Conservation (phyloP, 2,329 filamentous ascomycete species). For the Gnomoniopsis sp. region DNA sequence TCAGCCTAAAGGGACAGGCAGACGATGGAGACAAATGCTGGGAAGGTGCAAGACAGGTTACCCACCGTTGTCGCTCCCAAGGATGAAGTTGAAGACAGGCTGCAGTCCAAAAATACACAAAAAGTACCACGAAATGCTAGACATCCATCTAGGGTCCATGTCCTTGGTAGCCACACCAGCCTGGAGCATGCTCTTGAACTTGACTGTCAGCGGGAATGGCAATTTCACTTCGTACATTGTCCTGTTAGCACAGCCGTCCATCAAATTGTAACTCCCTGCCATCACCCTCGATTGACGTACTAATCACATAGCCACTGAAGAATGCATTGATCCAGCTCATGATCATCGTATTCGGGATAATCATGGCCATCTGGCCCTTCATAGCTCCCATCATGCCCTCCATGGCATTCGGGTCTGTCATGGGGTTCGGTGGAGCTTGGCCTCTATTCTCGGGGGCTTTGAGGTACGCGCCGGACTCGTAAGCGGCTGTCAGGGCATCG, state of each 20-base stretch:
- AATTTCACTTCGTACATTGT: constrained; percentile 69
- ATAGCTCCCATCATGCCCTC: constrained; percentile 99
- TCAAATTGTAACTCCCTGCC: neutral
- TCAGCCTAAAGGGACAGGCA: constrained; percentile 17
- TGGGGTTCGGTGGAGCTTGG: constrained; percentile 86
- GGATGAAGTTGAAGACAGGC: constrained; percentile 93
- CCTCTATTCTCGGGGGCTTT: constrained; percentile 85
- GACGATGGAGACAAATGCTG: neutral
- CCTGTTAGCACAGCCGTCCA: constrained; percentile 18
- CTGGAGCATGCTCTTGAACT: constrained; percentile 99
- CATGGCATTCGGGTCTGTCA: constrained; percentile 94
- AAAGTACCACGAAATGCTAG: constrained; percentile 98
- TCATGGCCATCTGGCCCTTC: constrained; percentile 99
- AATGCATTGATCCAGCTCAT: constrained; percentile 99
- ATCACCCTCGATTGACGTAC: constrained; percentile 47
- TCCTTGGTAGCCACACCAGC: constrained; percentile 93
- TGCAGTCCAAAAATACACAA: constrained; percentile 95
- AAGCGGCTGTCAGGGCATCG: constrained; percentile 74
- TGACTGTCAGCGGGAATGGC: constrained; percentile 94
- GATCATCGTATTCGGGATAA: constrained; percentile 96
- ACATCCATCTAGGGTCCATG: constrained; percentile 97
- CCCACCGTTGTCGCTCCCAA: constrained; percentile 93
- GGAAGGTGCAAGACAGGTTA: constrained; percentile 18
- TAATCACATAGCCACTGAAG: constrained; percentile 96
- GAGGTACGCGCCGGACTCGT: constrained; percentile 81